Evolutionary conservation across 2,329 filamentous ascomycete genomes (phyloP), one percentile per base, ranked within the genome.

Genomic region (Fusarium mundagurra): DNA sequence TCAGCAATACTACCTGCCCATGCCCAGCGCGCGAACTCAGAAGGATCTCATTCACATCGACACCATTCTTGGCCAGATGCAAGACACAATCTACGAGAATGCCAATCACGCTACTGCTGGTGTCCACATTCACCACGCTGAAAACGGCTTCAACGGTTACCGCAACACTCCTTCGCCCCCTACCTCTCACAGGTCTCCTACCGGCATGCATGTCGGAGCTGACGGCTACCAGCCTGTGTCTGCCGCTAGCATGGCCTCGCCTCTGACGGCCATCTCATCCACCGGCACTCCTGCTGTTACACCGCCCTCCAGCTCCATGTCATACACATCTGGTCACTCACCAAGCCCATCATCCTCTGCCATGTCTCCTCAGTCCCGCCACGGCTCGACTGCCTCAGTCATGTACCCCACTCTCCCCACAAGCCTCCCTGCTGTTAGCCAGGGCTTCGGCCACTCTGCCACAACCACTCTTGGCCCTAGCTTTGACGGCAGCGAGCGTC

Each of bases 71-170:
- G 95, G 98, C 84, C 94, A 98, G 84, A 96, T 98, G 88, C 95
- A 98, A 84, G 92, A 93, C 74, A 98, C 96, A 51, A 94, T 98
- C 55, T 98, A 98, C 81, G 96, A 98, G 85, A 97, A 92, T 82
- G 92, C 95, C 63, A 94, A 92, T 77, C 92, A 95, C 58, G 92
- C 94, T 38, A 94, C 94, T 6, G 92, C 93, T 48, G 93, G 94
- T 66, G 90, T 97, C 67, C 93, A 93, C 77, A 91, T 95, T 72
- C 91, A 93, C 58, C 89, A 92, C 54, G 92, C 91, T 68, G 92
- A 94, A 80, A 92, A 93, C 78, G 81, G 87, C 41, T 85, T 89
- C 62, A 87, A 87, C 71, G 88, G 87, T 75, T 86, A 89, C 83
- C 89, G 90, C 73, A 85, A 88, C 79, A 89, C 87, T 76, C 87